These are phyloP conservation scores for Epichloe brachyelytri DNA, from an alignment of 2,329 filamentous ascomycete species.

Conservation along the genomic window DNA sequence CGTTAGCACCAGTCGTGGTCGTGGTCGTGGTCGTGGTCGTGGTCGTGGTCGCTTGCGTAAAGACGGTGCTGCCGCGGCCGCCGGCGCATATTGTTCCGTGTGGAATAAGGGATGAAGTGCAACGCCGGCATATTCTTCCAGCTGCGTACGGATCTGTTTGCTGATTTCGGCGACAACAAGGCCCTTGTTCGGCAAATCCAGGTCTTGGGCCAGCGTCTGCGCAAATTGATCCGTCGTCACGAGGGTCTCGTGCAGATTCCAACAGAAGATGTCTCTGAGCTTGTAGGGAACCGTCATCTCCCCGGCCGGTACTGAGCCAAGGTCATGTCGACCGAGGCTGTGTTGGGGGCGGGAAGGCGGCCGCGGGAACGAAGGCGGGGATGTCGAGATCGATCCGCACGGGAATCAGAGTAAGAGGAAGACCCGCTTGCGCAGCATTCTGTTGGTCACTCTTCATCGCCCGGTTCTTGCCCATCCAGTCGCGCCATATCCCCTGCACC, in stretches of 20 bases:
- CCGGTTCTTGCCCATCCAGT: slow-evolving; percentile 78
- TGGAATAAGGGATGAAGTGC: slow-evolving; percentile 90
- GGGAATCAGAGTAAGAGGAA: slow-evolving; percentile 84
- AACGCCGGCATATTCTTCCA: slow-evolving; percentile 92
- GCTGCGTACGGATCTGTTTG: slow-evolving; percentile 84
- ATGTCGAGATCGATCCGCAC: slow-evolving; percentile 95
- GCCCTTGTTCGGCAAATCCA: slow-evolving; percentile 71
- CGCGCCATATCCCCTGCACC: slow-evolving; percentile 81
- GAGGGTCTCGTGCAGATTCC: slow-evolving; percentile 92
- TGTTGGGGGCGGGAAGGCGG: slow-evolving; percentile 50
- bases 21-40: slow-evolving; percentile 5
- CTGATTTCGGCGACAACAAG: slow-evolving; percentile 68
- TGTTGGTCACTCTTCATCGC: slow-evolving; percentile 44
- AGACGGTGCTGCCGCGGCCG: slow-evolving; percentile 12
- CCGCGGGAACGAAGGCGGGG: slow-evolving; percentile 56
- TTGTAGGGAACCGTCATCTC: slow-evolving; percentile 76
- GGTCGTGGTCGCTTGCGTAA: slow-evolving; percentile 7
- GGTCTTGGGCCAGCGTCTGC: slow-evolving; percentile 76
- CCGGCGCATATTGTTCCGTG: slow-evolving; percentile 28
- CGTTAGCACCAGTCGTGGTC: slow-evolving; percentile 8
- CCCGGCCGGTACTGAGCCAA: slow-evolving; percentile 64
- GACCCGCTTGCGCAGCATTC: slow-evolving; percentile 51
- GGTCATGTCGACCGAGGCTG: slow-evolving; percentile 53
- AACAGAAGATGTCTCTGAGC: slow-evolving; percentile 88
- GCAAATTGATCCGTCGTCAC: slow-evolving; percentile 95